Conservation (phyloP, 306 rosid genomes). For the Fragaria vesca region DNA sequence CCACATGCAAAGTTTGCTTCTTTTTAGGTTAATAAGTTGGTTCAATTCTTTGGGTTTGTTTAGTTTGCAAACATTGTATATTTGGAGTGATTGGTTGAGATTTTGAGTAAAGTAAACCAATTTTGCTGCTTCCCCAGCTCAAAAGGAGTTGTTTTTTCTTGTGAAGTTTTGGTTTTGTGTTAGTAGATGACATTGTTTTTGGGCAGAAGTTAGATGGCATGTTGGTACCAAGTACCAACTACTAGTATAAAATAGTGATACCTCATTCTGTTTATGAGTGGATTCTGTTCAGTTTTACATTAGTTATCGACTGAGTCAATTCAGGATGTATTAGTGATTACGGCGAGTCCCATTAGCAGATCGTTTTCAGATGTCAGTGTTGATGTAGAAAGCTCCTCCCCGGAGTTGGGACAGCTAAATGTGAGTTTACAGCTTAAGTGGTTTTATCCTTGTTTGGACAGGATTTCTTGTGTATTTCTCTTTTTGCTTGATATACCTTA, state of each 20-base stretch:
- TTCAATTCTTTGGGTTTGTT: neutral
- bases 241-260: neutral
- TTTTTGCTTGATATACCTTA: neutral
- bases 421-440: neutral
- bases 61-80: neutral
- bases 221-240: neutral
- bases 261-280: neutral
- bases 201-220: neutral
- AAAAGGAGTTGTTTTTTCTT: neutral
- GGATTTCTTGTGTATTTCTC: neutral
- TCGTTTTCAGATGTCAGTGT: neutral
- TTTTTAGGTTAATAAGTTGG: neutral
- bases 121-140: constrained; percentile 2
- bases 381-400: neutral
- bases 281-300: neutral
- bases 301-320: neutral
- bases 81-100: neutral
- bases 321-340: neutral
- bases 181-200: neutral
- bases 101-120: neutral
- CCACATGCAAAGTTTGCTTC: neutral
- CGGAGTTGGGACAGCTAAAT: neutral
- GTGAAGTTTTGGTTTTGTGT: neutral
- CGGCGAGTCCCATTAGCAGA: neutral
- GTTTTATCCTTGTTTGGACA: neutral